phyloP scores from a whole-genome alignment of 176 grass and related monocot species.

The Carex cristatella region DNA sequence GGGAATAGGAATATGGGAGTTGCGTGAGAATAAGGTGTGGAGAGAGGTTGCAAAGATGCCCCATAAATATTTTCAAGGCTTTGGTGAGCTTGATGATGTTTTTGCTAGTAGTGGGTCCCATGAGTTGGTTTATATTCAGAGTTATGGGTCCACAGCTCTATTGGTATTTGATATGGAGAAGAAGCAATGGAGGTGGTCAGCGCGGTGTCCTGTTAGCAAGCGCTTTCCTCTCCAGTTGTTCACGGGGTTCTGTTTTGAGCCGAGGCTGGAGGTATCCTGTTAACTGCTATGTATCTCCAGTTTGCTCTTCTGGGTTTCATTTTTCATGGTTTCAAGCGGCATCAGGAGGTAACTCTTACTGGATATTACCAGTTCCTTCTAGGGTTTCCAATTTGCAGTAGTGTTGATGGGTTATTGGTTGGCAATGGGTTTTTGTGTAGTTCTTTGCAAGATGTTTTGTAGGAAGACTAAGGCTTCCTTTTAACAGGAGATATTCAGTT shows the following conservation, averaged over 20 bases:
- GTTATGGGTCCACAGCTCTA: slow-evolving; percentile 76
- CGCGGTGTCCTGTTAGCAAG: slow-evolving; percentile 73
- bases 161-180: slow-evolving; percentile 73
- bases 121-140: slow-evolving; percentile 82
- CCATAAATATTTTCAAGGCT: slow-evolving; percentile 93
- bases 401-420: neutral
- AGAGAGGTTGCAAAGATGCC: slow-evolving; percentile 72
- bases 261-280: slow-evolving; percentile 60
- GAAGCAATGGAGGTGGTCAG: slow-evolving; percentile 77
- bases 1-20: slow-evolving; percentile 91
- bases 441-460: neutral
- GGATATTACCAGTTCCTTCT: neutral
- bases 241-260: slow-evolving; percentile 91
- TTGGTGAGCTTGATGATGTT: slow-evolving; percentile 89
- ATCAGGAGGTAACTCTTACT: neutral
- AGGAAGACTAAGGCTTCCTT: neutral
- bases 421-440: neutral
- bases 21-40: slow-evolving; percentile 51
- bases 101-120: slow-evolving; percentile 72
- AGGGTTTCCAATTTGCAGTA: neutral
- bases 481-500: neutral
- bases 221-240: slow-evolving; percentile 91
- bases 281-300: slow-evolving; percentile 27
- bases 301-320: neutral
- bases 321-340: neutral